Evolutionary conservation across 2,329 filamentous ascomycete species (phyloP), one percentile per base, ranked within the genome.

Genomic region (Lachnum nothofagi): DNA sequence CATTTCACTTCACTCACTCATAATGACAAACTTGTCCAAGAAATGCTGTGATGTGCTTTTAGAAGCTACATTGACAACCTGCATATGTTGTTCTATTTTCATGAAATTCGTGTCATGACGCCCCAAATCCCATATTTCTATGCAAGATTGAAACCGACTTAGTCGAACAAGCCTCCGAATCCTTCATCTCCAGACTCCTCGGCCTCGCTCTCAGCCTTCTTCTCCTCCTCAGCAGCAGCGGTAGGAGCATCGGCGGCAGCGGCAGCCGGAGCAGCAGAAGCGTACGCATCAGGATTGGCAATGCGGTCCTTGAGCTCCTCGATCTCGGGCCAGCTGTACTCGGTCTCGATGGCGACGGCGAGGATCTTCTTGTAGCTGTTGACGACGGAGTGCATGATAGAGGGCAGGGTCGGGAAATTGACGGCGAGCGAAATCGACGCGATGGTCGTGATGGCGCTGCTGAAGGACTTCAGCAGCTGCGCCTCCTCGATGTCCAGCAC

Each of bases 251-350:
- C 68, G 45, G 73, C 73, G 48, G 80, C 75, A 52, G 76, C 77
- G 49, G 83, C 85, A 58, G 70, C 81, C 51, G 91, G 89, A 60
- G 86, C 89, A 60, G 91, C 78, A 42, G 88, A 71, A 59, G 91
- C 93, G 72, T 97, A 98, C 48, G 89, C 89, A 48, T 98, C 93
- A 63, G 94, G 94, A 83, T 98, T 97, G 76, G 89, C 89, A 67
- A 98, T 96, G 72, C 93, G 90, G 78, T 98, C 93, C 87, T 98
- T 98, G 78, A 98, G 86, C 76, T 95, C 81, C 68, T 94, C 84
- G 68, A 98, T 95, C 74, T 88, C 89, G 66, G 91, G 84, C 91
- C 93, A 98, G 75, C 83, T 85, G 80, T 85, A 86, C 62, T 95
- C 91, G 65, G 88, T 96, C 75, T 84, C 81, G 67, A 98, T 72